Evolutionary conservation across 495 filamentous ascomycete genomes (phyloP).

Genomic region (Xylaria sp.): DNA sequence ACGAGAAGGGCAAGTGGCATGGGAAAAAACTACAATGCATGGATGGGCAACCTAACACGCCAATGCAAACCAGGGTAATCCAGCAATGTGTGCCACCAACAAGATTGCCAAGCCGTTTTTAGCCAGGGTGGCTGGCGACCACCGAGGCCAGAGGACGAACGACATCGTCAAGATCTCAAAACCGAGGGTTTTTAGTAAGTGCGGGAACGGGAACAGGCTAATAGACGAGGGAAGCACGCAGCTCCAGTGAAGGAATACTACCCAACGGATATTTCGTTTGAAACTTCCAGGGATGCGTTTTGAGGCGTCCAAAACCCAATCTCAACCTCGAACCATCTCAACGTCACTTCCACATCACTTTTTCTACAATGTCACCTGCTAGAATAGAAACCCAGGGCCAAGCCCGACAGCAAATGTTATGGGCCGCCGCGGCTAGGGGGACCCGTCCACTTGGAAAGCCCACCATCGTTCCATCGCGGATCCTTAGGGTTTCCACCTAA

Average conservation of each 20-base stretch:
- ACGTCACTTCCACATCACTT: slow-evolving; percentile 4
- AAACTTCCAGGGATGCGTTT: not conserved
- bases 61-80: slow-evolving; percentile 1
- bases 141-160: slow-evolving; percentile 13
- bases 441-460: slow-evolving; percentile 15
- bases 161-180: slow-evolving; percentile 1
- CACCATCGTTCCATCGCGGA: slow-evolving; percentile 11
- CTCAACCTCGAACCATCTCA: slow-evolving; percentile 10
- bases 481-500: not conserved
- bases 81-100: slow-evolving; percentile 22
- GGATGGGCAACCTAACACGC: slow-evolving; percentile 23
- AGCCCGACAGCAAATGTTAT: slow-evolving; percentile 11
- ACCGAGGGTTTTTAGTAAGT: not conserved
- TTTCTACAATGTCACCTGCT: slow-evolving; percentile 11
- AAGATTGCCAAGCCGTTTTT: slow-evolving; percentile 18
- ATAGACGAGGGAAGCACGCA: not conserved
- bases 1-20: slow-evolving; percentile 36
- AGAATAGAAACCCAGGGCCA: slow-evolving; percentile 15
- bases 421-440: not conserved
- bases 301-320: not conserved
- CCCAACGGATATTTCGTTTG: slow-evolving; percentile 5
- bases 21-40: slow-evolving; percentile 37
- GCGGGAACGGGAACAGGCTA: slow-evolving; percentile 3
- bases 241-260: not conserved
- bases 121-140: slow-evolving; percentile 13